Percentiles rank a stretch among this genome's conserved stretches.
These are phyloP conservation scores for Gnomoniopsis sp. DNA, from an alignment of 2,329 filamentous ascomycete species.

Conservation along the genomic window DNA sequence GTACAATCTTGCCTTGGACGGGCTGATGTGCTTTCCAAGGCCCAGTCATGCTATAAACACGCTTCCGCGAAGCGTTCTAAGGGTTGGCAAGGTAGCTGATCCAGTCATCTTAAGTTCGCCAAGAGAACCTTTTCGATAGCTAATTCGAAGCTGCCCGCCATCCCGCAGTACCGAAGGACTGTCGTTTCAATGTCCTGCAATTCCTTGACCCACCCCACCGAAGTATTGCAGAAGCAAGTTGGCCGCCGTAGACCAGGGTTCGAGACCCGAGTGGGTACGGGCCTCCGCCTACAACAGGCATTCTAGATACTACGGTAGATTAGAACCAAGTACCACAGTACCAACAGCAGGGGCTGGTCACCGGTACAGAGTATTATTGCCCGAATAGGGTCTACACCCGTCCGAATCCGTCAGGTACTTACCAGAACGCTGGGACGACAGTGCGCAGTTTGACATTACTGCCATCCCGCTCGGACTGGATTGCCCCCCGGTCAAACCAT, in stretches of 20 bases:
- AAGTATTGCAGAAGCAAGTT: neutral
- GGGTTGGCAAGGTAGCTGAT: neutral
- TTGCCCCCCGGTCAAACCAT: too few species aligned
- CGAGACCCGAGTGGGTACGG: neutral
- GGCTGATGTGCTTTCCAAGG: too few species aligned
- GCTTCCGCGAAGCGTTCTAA: neutral
- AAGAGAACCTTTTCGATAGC: neutral
- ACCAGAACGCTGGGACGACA: conserved; percentile 5
- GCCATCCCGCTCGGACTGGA: neutral
- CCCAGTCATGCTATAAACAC: neutral
- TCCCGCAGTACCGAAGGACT: neutral
- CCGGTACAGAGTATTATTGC: neutral
- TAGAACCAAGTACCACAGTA: neutral
- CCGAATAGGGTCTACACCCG: neutral
- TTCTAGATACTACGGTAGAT: neutral
- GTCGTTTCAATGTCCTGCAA: neutral
- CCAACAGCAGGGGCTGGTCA: neutral
- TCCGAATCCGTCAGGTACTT: neutral
- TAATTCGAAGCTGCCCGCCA: too few species aligned
- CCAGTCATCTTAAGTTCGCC: neutral
- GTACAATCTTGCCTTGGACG: neutral
- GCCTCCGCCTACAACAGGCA: too few species aligned
- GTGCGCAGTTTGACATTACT: neutral
- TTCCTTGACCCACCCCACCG: neutral
- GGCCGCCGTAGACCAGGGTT: neutral